These are phyloP conservation scores for Flaveria robusta DNA, from an alignment of 129 eudicot species.

Conservation along the genomic window DNA sequence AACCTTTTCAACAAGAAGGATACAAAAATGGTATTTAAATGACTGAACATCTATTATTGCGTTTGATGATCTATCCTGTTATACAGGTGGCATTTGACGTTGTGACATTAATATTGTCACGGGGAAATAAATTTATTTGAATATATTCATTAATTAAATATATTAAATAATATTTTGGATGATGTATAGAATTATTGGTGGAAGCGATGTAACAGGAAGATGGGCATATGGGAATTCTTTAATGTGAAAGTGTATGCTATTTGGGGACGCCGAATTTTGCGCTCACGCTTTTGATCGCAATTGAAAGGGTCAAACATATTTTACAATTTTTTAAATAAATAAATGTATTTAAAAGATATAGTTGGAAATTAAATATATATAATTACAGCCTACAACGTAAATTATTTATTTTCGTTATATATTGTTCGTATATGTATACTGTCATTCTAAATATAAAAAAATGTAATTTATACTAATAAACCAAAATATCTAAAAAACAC, in stretches of 20 bases:
- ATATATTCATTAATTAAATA: not conserved
- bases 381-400: constrained; percentile 17
- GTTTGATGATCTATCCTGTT: not conserved
- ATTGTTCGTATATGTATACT: not conserved
- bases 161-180: not conserved
- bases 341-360: constrained; percentile 1
- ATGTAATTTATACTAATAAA: no score
- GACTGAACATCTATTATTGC: not conserved
- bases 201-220: constrained; percentile 15
- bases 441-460: no score
- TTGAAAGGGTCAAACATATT: constrained; percentile 49
- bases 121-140: not conserved
- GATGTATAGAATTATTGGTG: constrained; percentile 32
- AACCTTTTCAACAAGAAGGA: not conserved
- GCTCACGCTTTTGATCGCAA: constrained; percentile 46
- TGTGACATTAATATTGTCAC: not conserved
- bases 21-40: not conserved
- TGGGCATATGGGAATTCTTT: constrained; percentile 17
- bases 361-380: constrained; percentile 23
- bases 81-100: not conserved
- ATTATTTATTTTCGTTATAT: not conserved
- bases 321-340: constrained; percentile 8
- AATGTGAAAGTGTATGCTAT: constrained; percentile 48
- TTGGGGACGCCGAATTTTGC: constrained; percentile 44
- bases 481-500: no score